Conservation (phyloP, 805 yeast genomes). For the Huiozyma sinensis region DNA sequence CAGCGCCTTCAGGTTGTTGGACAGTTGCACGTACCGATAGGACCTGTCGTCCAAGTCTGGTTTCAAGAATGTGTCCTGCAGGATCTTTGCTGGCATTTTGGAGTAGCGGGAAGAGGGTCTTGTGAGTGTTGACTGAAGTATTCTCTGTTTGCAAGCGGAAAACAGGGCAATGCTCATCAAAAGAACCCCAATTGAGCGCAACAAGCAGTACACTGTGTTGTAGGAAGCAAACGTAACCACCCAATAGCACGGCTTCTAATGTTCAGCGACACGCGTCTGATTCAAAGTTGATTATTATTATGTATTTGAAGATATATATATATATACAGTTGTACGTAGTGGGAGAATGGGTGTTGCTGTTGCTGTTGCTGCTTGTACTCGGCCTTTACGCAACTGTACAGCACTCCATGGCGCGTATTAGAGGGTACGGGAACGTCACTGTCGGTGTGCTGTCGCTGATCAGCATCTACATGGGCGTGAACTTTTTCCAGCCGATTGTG, state of each 20-base stretch:
- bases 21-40: constrained; percentile 53
- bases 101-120: not conserved
- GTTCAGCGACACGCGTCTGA: too few relatives aligned
- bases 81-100: constrained; percentile 7
- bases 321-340: too few relatives aligned
- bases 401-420: constrained; percentile 26
- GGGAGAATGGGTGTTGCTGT: too few relatives aligned
- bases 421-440: constrained; percentile 20
- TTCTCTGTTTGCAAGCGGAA: constrained; percentile 1
- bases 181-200: not conserved
- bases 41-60: constrained; percentile 59
- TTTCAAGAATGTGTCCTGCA: constrained; percentile 24
- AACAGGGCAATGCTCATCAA: constrained; percentile 8
- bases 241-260: too few relatives aligned
- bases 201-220: not conserved
- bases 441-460: constrained; percentile 22
- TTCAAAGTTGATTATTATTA: too few relatives aligned
- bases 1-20: constrained; percentile 49
- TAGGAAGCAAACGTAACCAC: not conserved
- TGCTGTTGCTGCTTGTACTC: too few relatives aligned
- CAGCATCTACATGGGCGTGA: constrained; percentile 41
- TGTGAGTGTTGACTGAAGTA: not conserved
- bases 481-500: constrained; percentile 65
- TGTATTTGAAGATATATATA: too few relatives aligned
- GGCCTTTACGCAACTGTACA: too few relatives aligned